Evolutionary conservation across 2,329 filamentous ascomycete genomes (phyloP).

Genomic region (Ophiocordyceps unilateralis): DNA sequence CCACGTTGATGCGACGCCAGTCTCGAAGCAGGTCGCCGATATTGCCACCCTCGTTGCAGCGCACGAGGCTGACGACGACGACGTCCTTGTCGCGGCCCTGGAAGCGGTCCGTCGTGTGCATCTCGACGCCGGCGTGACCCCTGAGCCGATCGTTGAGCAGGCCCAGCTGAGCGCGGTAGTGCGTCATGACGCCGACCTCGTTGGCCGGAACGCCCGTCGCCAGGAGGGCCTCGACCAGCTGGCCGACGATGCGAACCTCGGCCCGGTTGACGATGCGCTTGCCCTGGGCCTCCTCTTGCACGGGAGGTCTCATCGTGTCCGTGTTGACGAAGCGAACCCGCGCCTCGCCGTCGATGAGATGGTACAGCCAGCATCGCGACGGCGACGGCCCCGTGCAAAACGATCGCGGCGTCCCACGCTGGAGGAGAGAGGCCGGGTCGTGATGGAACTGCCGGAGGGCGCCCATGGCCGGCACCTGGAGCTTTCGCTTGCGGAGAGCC

Average conservation of each 20-base stretch:
- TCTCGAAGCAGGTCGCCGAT: constrained; percentile 90
- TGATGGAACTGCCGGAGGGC: constrained; percentile 44
- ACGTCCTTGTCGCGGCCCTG: constrained; percentile 94
- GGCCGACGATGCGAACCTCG: constrained; percentile 62
- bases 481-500: constrained; percentile 49
- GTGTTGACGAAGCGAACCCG: constrained; percentile 86
- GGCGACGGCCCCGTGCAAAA: constrained; percentile 37
- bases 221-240: constrained; percentile 68
- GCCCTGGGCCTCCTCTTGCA: constrained; percentile 59
- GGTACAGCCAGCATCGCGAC: constrained; percentile 56
- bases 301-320: constrained; percentile 47
- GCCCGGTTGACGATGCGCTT: constrained; percentile 75
- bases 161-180: constrained; percentile 84
- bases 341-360: constrained; percentile 48
- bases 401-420: constrained; percentile 22
- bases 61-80: constrained; percentile 70
- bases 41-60: constrained; percentile 62
- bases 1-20: constrained; percentile 88
- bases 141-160: constrained; percentile 60
- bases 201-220: constrained; percentile 53
- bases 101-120: constrained; percentile 94
- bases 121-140: constrained; percentile 51
- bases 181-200: constrained; percentile 88
- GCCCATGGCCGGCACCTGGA: constrained; percentile 49
- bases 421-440: constrained; percentile 26